Percentiles rank a stretch among this genome's conserved stretches.
phyloP scores from a whole-genome alignment of 1,284 basidiomycete species.

The Ganoderma multipileum region DNA sequence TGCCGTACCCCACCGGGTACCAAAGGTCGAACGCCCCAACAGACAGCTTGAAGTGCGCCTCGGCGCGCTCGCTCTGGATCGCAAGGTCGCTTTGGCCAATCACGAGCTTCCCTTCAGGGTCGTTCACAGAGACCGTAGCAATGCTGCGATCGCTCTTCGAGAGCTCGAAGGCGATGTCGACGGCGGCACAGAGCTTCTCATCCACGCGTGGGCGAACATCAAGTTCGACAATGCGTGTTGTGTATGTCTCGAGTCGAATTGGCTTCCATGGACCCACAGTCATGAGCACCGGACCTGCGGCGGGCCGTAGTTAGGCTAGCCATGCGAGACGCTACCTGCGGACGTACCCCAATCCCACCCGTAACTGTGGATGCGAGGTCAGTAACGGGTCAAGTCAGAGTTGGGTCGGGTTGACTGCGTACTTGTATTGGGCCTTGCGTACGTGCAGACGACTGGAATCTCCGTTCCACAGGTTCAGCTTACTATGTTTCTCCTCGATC shows the following conservation, averaged over 20 bases:
- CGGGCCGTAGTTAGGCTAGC: constrained; percentile 9
- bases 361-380: constrained; percentile 53
- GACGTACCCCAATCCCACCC: constrained; percentile 86
- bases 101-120: constrained; percentile 52
- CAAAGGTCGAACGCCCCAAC: constrained; percentile 73
- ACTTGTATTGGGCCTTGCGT: constrained; percentile 90
- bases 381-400: not conserved
- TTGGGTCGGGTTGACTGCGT: not conserved
- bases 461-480: constrained; percentile 82
- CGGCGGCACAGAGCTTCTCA: constrained; percentile 55
- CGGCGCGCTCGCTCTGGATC: constrained; percentile 46
- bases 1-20: constrained; percentile 86
- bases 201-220: constrained; percentile 63
- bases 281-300: constrained; percentile 74
- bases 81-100: constrained; percentile 45
- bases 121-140: constrained; percentile 56
- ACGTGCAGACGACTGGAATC: constrained; percentile 87
- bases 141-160: constrained; percentile 45
- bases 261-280: constrained; percentile 84
- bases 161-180: constrained; percentile 55
- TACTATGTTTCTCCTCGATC: constrained; percentile 67
- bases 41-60: constrained; percentile 57
- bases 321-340: not conserved
- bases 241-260: constrained; percentile 73
- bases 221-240: constrained; percentile 67